Evolutionary conservation across 2,329 filamentous ascomycete genomes (phyloP).

Genomic region (Colletotrichum aenigma): DNA sequence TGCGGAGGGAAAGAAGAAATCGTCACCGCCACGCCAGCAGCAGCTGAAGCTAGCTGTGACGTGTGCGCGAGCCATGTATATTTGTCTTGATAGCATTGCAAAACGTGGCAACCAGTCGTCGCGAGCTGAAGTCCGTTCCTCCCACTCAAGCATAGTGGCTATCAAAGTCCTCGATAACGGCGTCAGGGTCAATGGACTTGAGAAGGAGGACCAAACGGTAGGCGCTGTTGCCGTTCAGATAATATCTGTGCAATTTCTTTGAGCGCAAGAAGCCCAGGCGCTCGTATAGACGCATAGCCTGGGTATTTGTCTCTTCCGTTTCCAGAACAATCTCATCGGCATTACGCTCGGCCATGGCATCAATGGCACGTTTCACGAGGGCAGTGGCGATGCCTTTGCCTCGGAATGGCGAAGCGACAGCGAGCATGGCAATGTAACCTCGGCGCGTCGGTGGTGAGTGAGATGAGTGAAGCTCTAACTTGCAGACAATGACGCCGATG

Average conservation of each 20-base stretch:
- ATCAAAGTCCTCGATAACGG: constrained; percentile 37
- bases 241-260: constrained; percentile 93
- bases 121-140: not conserved
- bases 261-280: constrained; percentile 88
- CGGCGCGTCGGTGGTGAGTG: constrained; percentile 76
- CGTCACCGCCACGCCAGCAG: not conserved
- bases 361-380: constrained; percentile 87
- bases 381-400: constrained; percentile 87
- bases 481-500: constrained; percentile 91
- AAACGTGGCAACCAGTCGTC: not conserved
- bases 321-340: constrained; percentile 96
- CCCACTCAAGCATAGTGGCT: constrained; percentile 23
- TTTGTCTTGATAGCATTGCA: not conserved
- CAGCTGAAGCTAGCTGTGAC: not conserved
- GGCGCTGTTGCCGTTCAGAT: constrained; percentile 94
- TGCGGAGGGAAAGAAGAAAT: not conserved
- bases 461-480: constrained; percentile 87
- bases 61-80: not conserved
- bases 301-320: constrained; percentile 90
- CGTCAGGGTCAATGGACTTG: constrained; percentile 55
- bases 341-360: constrained; percentile 82
- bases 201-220: constrained; percentile 86
- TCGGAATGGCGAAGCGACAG: constrained; percentile 80
- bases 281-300: constrained; percentile 92
- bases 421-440: constrained; percentile 98